phyloP scores from a whole-genome alignment of 139 green algal species.

The Coccomyxa sp. region DNA sequence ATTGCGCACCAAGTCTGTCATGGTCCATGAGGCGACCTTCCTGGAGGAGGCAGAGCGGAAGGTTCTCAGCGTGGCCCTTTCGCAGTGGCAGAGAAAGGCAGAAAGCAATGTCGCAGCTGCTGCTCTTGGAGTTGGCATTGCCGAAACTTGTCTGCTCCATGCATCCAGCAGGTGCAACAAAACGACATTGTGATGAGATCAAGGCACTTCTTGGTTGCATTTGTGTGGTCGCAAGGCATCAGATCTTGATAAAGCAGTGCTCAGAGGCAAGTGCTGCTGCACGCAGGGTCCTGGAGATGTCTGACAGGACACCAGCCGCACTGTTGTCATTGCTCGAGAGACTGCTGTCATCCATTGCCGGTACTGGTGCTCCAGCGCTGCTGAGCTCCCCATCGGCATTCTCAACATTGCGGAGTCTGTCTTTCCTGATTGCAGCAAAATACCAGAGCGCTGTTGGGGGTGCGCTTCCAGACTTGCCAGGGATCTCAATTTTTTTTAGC shows the following conservation, averaged over 20 bases:
- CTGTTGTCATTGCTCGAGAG: constrained; percentile 7
- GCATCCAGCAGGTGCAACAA: constrained; percentile 2
- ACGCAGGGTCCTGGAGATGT: constrained; percentile 5
- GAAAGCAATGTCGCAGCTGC: constrained; percentile 9
- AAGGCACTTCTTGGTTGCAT: not conserved
- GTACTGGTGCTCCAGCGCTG: not conserved
- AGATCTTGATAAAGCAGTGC: not conserved
- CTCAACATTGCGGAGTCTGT: not conserved
- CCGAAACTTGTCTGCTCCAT: constrained; percentile 7
- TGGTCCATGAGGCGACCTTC: constrained; percentile 5
- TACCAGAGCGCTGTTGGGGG: not conserved
- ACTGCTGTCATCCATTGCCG: not conserved
- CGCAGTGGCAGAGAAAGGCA: constrained; percentile 11
- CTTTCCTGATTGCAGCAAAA: not conserved
- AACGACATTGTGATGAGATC: not conserved
- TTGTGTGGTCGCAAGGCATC: not conserved
- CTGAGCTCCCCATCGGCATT: not conserved
- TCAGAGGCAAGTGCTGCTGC: not conserved
- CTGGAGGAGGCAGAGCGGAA: constrained; percentile 17
- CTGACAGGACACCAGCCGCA: not conserved
- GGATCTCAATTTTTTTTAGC: no score
- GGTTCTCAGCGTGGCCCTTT: constrained; percentile 12
- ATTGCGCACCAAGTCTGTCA: constrained; percentile 9
- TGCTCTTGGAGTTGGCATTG: constrained; percentile 8
- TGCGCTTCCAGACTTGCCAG: no score